Conservation (phyloP, 2,329 filamentous ascomycete genomes). For the Ramularia collo-cygni region DNA sequence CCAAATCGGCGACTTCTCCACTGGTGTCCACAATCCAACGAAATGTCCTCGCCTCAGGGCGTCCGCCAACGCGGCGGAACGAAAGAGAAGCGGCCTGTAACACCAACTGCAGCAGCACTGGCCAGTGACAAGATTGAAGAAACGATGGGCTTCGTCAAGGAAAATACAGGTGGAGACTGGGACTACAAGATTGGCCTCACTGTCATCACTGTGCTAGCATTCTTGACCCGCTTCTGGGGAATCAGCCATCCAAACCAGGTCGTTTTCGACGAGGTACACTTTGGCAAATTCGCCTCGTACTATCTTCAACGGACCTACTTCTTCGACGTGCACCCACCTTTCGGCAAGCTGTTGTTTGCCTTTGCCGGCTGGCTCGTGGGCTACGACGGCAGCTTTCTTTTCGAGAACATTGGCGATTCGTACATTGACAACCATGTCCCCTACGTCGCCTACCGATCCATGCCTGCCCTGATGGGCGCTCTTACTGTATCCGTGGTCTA, state of each 20-base stretch:
- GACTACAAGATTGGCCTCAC: constrained; percentile 75
- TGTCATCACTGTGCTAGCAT: constrained; percentile 75
- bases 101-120: constrained; percentile 13
- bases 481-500: constrained; percentile 92
- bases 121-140: constrained; percentile 30
- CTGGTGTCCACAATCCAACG: neutral
- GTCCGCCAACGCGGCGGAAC: constrained; percentile 17
- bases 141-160: constrained; percentile 34
- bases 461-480: constrained; percentile 86
- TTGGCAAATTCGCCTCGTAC: constrained; percentile 75
- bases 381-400: constrained; percentile 94
- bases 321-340: constrained; percentile 98
- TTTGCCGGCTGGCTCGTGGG: constrained; percentile 96
- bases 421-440: constrained; percentile 96
- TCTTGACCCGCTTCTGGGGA: constrained; percentile 89
- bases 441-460: constrained; percentile 88
- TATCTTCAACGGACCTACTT: constrained; percentile 98
- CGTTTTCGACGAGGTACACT: constrained; percentile 98
- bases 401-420: constrained; percentile 98
- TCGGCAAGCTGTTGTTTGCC: constrained; percentile 95
- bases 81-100: constrained; percentile 17
- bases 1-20: too few relatives aligned
- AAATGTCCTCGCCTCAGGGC: constrained; percentile 11
- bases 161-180: constrained; percentile 49
- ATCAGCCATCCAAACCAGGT: constrained; percentile 94